Conservation (phyloP, 2,329 filamentous ascomycete species). For the Colletotrichum paranaense region DNA sequence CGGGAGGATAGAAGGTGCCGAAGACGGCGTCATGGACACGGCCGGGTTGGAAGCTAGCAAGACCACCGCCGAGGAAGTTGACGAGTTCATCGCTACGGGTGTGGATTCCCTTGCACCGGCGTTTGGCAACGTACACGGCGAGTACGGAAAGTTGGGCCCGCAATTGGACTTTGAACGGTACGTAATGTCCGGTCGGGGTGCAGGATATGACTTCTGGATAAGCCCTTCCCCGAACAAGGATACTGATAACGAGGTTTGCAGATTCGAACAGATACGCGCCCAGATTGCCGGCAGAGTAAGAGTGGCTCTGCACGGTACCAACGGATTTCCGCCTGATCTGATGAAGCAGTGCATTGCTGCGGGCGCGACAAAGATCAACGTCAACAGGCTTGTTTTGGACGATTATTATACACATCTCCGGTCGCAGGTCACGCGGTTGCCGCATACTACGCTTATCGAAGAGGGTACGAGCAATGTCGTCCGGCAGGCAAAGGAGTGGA, state of each 20-base stretch:
- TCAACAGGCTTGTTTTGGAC: constrained; percentile 56
- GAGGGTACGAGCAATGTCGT: constrained; percentile 47
- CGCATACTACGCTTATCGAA: constrained; percentile 49
- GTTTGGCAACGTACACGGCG: constrained; percentile 82
- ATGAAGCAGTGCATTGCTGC: constrained; percentile 56
- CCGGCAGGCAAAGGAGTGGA: constrained; percentile 20
- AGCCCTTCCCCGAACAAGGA: background rate
- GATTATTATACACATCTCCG: constrained; percentile 51
- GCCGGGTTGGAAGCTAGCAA: constrained; percentile 59
- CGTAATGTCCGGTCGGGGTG: no score
- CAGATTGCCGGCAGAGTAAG: constrained; percentile 19
- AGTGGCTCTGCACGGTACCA: constrained; percentile 61
- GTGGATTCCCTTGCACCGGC: constrained; percentile 81
- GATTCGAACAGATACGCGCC: constrained; percentile 12
- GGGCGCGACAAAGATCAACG: constrained; percentile 61
- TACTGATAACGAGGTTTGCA: background rate
- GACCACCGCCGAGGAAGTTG: constrained; percentile 76
- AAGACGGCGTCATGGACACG: constrained; percentile 75
- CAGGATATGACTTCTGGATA: background rate
- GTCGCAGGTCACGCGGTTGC: constrained; percentile 44
- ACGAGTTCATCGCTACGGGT: constrained; percentile 77
- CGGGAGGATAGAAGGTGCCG: constrained; percentile 71
- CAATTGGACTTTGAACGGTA: constrained; percentile 65
- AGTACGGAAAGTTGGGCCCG: constrained; percentile 74
- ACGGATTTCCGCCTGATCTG: constrained; percentile 55